phyloP scores from a whole-genome alignment of 352 stramenopile genomes.

The Phytophthora constricta region DNA sequence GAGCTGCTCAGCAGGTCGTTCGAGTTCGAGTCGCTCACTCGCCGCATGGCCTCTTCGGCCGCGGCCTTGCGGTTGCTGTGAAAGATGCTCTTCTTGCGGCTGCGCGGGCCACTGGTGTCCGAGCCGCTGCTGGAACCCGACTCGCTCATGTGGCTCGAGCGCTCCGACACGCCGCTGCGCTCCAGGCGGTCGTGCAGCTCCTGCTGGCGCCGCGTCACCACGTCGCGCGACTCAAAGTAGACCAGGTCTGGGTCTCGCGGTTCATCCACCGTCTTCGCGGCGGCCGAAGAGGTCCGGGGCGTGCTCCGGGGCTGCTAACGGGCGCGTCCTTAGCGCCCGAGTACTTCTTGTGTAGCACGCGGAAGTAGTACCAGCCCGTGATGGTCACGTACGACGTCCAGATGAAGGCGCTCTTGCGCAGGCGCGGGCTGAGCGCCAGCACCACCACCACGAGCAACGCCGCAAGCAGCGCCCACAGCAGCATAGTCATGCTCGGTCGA shows the following conservation, averaged over 20 bases:
- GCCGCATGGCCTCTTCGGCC: slow-evolving; percentile 40
- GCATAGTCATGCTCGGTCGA: slow-evolving; percentile 31
- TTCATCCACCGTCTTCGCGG: neutral
- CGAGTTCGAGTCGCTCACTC: slow-evolving; percentile 42
- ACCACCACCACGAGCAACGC: slow-evolving; percentile 45
- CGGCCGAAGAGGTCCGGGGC: slow-evolving; percentile 7
- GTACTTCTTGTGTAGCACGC: slow-evolving; percentile 74
- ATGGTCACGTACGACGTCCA: slow-evolving; percentile 79
- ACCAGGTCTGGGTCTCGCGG: slow-evolving; percentile 41
- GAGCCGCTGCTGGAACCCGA: slow-evolving; percentile 63
- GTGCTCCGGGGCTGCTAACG: slow-evolving; percentile 31
- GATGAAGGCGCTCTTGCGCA: slow-evolving; percentile 75
- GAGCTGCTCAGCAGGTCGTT: slow-evolving; percentile 41
- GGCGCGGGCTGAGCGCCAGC: slow-evolving; percentile 49
- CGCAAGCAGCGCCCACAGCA: slow-evolving; percentile 48
- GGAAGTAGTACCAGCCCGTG: slow-evolving; percentile 88
- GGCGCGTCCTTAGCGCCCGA: slow-evolving; percentile 15
- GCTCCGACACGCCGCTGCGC: slow-evolving; percentile 46
- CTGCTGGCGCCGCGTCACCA: slow-evolving; percentile 38
- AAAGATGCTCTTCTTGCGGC: slow-evolving; percentile 52
- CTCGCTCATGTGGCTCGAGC: slow-evolving; percentile 52
- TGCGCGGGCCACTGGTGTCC: slow-evolving; percentile 35
- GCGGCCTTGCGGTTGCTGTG: slow-evolving; percentile 45
- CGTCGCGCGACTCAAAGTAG: slow-evolving; percentile 57
- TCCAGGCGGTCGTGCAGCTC: slow-evolving; percentile 38